Evolutionary conservation across 2,329 filamentous ascomycete genomes (phyloP).

Genomic region (Dothistroma pini): DNA sequence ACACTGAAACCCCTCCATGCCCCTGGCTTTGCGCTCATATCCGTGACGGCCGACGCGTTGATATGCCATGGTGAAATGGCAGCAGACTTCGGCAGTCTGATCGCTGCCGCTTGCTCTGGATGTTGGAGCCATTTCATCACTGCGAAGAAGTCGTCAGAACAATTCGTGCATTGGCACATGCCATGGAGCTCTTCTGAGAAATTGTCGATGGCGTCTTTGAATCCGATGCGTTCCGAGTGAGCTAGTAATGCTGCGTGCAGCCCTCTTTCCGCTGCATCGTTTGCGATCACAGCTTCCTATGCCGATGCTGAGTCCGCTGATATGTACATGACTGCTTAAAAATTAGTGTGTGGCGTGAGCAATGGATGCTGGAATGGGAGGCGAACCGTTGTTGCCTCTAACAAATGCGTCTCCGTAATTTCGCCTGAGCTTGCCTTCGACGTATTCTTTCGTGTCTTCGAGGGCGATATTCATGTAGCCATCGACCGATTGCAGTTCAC

Average conservation of each 20-base stretch:
- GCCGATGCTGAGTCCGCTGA: conserved; percentile 50
- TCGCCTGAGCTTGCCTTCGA: conserved; percentile 76
- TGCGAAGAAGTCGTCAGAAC: background rate
- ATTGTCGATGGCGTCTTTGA: background rate
- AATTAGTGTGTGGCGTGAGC: background rate
- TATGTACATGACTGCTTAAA: conserved; percentile 62
- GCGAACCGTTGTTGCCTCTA: conserved; percentile 84
- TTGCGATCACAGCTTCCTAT: background rate
- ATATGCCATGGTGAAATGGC: background rate
- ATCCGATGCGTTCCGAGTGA: background rate
- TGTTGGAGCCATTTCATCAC: no score
- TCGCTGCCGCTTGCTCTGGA: background rate
- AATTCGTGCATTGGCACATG: background rate
- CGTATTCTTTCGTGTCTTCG: conserved; percentile 89
- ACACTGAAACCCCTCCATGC: background rate
- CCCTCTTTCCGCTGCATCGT: background rate
- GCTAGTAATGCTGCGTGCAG: background rate
- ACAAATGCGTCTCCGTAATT: conserved; percentile 94
- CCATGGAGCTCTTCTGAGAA: background rate
- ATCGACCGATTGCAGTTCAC: conserved; percentile 93
- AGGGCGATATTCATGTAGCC: conserved; percentile 99
- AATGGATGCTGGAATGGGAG: background rate
- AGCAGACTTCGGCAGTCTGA: background rate
- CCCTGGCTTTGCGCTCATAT: no score
- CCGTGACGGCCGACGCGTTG: no score